A percentile compares a stretch with the other conserved stretches of the same genome.
These are phyloP conservation scores for Hypoxylon intermedium DNA, from an alignment of 495 filamentous ascomycete genomes.

Conservation along the genomic window DNA sequence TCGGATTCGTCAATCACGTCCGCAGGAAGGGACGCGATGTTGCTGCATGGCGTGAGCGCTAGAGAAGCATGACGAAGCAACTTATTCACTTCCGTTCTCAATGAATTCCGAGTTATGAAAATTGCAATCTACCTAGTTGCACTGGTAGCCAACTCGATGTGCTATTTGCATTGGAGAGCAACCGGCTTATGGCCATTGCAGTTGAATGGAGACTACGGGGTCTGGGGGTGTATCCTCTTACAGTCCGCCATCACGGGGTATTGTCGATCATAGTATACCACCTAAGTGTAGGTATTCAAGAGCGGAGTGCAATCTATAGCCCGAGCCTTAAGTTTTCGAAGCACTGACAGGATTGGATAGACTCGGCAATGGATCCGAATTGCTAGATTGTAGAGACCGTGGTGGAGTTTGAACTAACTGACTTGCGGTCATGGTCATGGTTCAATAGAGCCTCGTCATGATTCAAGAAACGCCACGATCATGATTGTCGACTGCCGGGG, in stretches of 20 bases:
- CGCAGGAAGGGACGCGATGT: slow-evolving; percentile 27
- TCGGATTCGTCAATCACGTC: slow-evolving; percentile 35
- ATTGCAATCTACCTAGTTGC: not conserved
- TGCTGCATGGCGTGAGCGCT: slow-evolving; percentile 38
- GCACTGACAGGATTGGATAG: not conserved
- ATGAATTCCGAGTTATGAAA: not conserved
- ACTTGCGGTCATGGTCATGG: too few relatives aligned
- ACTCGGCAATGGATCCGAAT: too few relatives aligned
- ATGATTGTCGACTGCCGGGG: too few relatives aligned
- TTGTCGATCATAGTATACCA: not conserved
- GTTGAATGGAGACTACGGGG: not conserved
- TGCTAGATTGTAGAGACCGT: too few relatives aligned
- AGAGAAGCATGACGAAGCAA: slow-evolving; percentile 29
- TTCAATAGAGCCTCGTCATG: too few relatives aligned
- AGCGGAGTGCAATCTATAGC: not conserved
- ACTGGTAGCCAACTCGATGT: not conserved
- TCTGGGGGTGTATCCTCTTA: not conserved
- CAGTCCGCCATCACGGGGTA: not conserved
- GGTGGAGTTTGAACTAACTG: too few relatives aligned
- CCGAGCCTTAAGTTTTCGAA: not conserved
- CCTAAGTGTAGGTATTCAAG: not conserved
- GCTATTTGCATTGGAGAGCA: not conserved
- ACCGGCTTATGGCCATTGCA: not conserved
- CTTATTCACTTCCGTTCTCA: too few relatives aligned
- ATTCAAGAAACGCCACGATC: too few relatives aligned